Evolutionary conservation across 768 basidiomycete genomes (phyloP).

Genomic region (Termitomyces eurrhizus): DNA sequence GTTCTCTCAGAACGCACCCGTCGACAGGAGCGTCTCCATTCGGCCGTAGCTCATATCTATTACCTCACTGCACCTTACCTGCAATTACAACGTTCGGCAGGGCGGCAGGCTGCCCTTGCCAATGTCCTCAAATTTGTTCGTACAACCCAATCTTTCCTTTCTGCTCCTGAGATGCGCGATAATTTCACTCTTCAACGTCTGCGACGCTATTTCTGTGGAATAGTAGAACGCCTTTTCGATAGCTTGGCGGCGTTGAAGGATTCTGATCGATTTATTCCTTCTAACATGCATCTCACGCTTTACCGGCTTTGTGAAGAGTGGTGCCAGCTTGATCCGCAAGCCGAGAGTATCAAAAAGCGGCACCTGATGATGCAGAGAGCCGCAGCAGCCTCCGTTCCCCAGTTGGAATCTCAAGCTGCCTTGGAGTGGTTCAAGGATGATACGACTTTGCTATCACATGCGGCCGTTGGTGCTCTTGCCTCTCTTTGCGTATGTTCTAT

Average conservation of each 20-base stretch:
- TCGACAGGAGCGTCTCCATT: slow-evolving; percentile 75
- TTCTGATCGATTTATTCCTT: slow-evolving; percentile 72
- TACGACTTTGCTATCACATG: slow-evolving; percentile 67
- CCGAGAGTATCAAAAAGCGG: slow-evolving; percentile 68
- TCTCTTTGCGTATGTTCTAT: slow-evolving; percentile 72
- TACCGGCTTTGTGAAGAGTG: slow-evolving; percentile 91
- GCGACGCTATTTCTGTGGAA: slow-evolving; percentile 88
- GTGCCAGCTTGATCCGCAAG: slow-evolving; percentile 81
- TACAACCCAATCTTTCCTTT: slow-evolving; percentile 77
- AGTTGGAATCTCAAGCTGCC: slow-evolving; percentile 45
- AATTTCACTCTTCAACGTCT: slow-evolving; percentile 75
- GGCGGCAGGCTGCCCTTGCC: slow-evolving; percentile 67
- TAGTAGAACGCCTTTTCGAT: slow-evolving; percentile 83
- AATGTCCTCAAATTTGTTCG: slow-evolving; percentile 85
- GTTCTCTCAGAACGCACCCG: slow-evolving; percentile 53
- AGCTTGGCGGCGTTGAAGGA: slow-evolving; percentile 66
- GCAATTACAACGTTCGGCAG: slow-evolving; percentile 63
- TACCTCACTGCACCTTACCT: slow-evolving; percentile 77
- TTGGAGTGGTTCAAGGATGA: slow-evolving; percentile 66
- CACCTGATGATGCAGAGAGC: slow-evolving; percentile 69
- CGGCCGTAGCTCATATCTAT: slow-evolving; percentile 87
- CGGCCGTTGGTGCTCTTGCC: slow-evolving; percentile 85
- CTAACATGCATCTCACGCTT: slow-evolving; percentile 70
- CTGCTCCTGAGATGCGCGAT: slow-evolving; percentile 65
- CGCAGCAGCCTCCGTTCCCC: slow-evolving; percentile 53